phyloP scores from a whole-genome alignment of 352 stramenopile genomes.

The Globisporangium canariense region DNA sequence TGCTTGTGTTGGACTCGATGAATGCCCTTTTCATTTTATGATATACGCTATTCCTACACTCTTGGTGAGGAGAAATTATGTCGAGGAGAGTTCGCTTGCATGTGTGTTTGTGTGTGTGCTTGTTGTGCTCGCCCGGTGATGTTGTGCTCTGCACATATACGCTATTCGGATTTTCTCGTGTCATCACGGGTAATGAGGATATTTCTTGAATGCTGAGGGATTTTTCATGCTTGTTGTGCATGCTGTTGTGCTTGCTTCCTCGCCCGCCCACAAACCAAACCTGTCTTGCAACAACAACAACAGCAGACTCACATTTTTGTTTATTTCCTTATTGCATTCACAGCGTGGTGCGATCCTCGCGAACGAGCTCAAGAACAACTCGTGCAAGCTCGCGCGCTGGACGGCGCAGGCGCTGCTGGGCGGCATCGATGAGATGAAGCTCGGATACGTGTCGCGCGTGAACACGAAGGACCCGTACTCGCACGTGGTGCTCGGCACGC shows the following conservation, averaged over 20 bases:
- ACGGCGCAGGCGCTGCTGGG: slow-evolving; percentile 95
- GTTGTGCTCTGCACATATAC: slow-evolving; percentile 46
- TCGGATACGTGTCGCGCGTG: slow-evolving; percentile 95
- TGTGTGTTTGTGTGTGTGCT: slow-evolving; percentile 13
- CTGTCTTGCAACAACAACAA: neutral
- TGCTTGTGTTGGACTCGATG: slow-evolving; percentile 48
- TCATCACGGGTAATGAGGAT: slow-evolving; percentile 16
- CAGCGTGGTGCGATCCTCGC: slow-evolving; percentile 95
- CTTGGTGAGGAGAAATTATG: slow-evolving; percentile 29
- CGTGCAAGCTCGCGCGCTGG: slow-evolving; percentile 98
- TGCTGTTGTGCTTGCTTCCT: neutral
- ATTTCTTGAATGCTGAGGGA: slow-evolving; percentile 19
- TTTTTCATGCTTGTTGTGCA: slow-evolving; percentile 1
- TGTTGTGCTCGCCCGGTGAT: slow-evolving; percentile 18
- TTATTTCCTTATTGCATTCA: slow-evolving; percentile 15
- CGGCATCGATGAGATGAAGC: slow-evolving; percentile 97
- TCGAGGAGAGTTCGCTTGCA: slow-evolving; percentile 26
- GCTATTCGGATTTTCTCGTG: slow-evolving; percentile 49
- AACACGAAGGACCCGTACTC: slow-evolving; percentile 95
- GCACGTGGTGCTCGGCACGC: slow-evolving; percentile 94
- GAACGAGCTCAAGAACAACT: slow-evolving; percentile 99
- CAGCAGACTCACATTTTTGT: slow-evolving; percentile 3
- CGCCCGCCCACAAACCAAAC: neutral
- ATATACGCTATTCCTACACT: slow-evolving; percentile 50
- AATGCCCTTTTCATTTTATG: slow-evolving; percentile 37